Percentiles rank a stretch among this genome's conserved stretches.
These are phyloP conservation scores for Zymoseptoria pseudotritici DNA, from an alignment of 2,329 filamentous ascomycete species.

Conservation along the genomic window DNA sequence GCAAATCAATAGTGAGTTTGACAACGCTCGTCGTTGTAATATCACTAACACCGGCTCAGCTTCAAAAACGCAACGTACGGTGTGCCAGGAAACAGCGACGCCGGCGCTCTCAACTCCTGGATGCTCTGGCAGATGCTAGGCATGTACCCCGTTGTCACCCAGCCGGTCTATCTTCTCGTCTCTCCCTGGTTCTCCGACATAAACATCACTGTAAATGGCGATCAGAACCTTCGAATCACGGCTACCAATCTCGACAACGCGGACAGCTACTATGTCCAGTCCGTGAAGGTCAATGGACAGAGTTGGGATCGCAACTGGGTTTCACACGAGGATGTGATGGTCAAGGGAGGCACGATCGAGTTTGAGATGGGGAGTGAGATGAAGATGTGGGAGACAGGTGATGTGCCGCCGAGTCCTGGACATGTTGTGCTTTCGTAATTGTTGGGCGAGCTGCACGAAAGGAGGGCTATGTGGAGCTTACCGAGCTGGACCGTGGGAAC, in stretches of 20 bases:
- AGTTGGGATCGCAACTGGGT: slow-evolving; percentile 50
- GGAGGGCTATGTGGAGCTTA: background rate
- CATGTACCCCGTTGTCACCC: slow-evolving; percentile 27
- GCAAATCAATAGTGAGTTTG: slow-evolving; percentile 21
- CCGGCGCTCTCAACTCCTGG: slow-evolving; percentile 28
- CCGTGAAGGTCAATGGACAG: slow-evolving; percentile 46
- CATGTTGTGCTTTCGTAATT: slow-evolving; percentile 22
- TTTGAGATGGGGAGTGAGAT: slow-evolving; percentile 39
- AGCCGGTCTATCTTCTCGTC: slow-evolving; percentile 29
- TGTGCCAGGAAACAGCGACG: slow-evolving; percentile 28
- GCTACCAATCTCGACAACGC: slow-evolving; percentile 37
- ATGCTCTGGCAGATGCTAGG: slow-evolving; percentile 30
- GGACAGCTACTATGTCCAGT: slow-evolving; percentile 46
- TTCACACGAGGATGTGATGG: slow-evolving; percentile 43
- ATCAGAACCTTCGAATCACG: slow-evolving; percentile 39
- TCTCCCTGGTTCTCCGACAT: slow-evolving; percentile 23
- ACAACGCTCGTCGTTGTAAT: background rate
- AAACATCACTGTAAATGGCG: slow-evolving; percentile 25
- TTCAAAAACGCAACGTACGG: slow-evolving; percentile 25
- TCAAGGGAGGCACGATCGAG: slow-evolving; percentile 41
- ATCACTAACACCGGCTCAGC: background rate
- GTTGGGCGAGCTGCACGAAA: background rate
- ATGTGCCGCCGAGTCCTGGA: slow-evolving; percentile 45
- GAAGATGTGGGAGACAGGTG: slow-evolving; percentile 42
- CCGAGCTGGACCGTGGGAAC: background rate